phyloP scores from a whole-genome alignment of 1,284 basidiomycete genomes.

The Apiotrichum gracile region DNA sequence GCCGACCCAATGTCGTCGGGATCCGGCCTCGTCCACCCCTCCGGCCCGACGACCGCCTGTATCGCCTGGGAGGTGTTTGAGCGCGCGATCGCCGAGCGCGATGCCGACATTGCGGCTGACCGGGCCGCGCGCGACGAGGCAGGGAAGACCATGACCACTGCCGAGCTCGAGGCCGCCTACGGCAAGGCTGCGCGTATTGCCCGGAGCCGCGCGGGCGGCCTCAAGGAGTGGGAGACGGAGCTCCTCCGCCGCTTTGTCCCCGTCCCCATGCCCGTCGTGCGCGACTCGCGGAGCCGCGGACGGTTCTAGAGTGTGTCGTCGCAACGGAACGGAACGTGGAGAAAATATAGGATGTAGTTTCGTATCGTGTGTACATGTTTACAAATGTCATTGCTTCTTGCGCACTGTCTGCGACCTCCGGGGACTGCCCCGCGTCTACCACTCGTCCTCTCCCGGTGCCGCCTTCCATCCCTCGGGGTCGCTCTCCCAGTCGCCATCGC shows the following conservation, averaged over 20 bases:
- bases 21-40: neutral
- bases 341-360: neutral
- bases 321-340: neutral
- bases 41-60: conserved; percentile 48
- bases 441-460: conserved; percentile 19
- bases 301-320: neutral
- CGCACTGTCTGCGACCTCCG: neutral
- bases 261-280: conserved; percentile 28
- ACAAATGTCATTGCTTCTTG: neutral
- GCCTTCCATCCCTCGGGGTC: conserved; percentile 30
- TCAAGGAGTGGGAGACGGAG: conserved; percentile 45
- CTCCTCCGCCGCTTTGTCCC: conserved; percentile 36
- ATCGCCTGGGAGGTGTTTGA: conserved; percentile 75
- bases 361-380: neutral
- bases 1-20: neutral
- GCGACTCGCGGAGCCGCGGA: conserved; percentile 11
- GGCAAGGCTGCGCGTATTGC: conserved; percentile 54
- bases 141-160: conserved; percentile 47
- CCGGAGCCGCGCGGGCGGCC: conserved; percentile 30
- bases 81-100: conserved; percentile 52
- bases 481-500: conserved; percentile 32
- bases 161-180: conserved; percentile 25
- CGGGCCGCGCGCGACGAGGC: conserved; percentile 48
- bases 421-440: conserved; percentile 3
- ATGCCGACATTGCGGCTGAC: conserved; percentile 41